A percentile compares a stretch with the other conserved stretches of the same genome.
Conservation (phyloP, 2,329 filamentous ascomycete species). For the Colletotrichum coccodes region DNA sequence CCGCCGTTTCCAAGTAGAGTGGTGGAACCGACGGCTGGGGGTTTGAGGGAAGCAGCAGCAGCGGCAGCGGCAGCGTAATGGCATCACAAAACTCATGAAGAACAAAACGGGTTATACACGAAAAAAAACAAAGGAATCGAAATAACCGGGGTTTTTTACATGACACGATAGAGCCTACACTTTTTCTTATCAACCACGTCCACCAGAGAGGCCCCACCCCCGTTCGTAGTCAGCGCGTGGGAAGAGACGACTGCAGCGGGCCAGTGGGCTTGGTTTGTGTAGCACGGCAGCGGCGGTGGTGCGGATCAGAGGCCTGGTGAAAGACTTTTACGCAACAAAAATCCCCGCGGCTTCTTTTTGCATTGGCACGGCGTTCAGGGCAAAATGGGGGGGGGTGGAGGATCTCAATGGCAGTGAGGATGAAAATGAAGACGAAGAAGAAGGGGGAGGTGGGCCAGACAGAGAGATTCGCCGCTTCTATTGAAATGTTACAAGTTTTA, state of each 20-base stretch:
- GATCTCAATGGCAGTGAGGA: background rate
- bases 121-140: slow-evolving; percentile 1
- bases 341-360: slow-evolving; percentile 28
- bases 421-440: background rate
- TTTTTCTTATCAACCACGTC: too few species aligned
- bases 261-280: too few species aligned
- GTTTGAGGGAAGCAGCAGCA: background rate
- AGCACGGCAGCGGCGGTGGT: too few species aligned
- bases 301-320: too few species aligned
- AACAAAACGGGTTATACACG: background rate
- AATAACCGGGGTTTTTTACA: background rate
- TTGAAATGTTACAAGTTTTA: slow-evolving; percentile 2
- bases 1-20: slow-evolving; percentile 66
- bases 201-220: too few species aligned
- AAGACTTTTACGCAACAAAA: too few species aligned
- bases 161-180: slow-evolving; percentile 1
- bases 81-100: background rate
- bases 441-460: background rate
- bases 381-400: slow-evolving; percentile 4
- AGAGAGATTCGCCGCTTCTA: background rate
- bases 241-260: too few species aligned
- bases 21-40: background rate
- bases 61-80: slow-evolving; percentile 3
- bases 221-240: too few species aligned
- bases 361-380: slow-evolving; percentile 36